These are phyloP conservation scores for Penicillium desertorum DNA, from an alignment of 495 filamentous ascomycete genomes.

Conservation along the genomic window DNA sequence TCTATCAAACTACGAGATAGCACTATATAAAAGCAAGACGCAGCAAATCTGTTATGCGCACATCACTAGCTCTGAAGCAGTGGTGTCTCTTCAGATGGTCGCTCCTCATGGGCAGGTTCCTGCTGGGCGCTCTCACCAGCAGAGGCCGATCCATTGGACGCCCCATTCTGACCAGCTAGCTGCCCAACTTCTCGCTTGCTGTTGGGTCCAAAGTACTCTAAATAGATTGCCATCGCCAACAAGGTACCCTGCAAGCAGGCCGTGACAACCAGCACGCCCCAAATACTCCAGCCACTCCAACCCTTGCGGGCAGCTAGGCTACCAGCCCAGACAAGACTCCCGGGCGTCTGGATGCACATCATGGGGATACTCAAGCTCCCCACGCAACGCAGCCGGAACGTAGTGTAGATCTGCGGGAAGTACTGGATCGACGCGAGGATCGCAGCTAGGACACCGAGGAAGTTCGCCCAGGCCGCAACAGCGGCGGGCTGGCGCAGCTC, in stretches of 20 bases:
- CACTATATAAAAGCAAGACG: neutral
- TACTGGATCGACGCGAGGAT: conserved; percentile 87
- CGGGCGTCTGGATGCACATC: conserved; percentile 98
- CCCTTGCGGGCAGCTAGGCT: conserved; percentile 83
- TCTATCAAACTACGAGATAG: conserved; percentile 12
- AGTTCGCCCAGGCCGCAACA: conserved; percentile 75
- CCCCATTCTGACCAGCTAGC: conserved; percentile 36
- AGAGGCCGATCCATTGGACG: conserved; percentile 32
- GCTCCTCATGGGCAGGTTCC: conserved; percentile 33
- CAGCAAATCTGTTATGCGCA: neutral
- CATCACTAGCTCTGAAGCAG: conserved; percentile 37
- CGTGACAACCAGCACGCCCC: conserved; percentile 84
- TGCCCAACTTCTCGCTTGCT: conserved; percentile 33
- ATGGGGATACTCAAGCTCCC: conserved; percentile 91
- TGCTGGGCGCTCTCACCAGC: conserved; percentile 14
- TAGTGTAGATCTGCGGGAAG: conserved; percentile 91
- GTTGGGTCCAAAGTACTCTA: conserved; percentile 56
- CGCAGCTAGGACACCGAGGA: conserved; percentile 74
- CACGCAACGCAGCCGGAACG: conserved; percentile 76
- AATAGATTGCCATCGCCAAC: conserved; percentile 75
- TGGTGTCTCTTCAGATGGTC: conserved; percentile 50
- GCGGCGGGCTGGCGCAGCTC: conserved; percentile 54
- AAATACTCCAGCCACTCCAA: conserved; percentile 86
- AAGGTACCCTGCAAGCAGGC: conserved; percentile 83
- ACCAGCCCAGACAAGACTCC: conserved; percentile 81